Percentiles rank a stretch among this genome's conserved stretches.
phyloP scores from a whole-genome alignment of 139 green algal genomes.

The Auxenochlorella pyrenoidosa region DNA sequence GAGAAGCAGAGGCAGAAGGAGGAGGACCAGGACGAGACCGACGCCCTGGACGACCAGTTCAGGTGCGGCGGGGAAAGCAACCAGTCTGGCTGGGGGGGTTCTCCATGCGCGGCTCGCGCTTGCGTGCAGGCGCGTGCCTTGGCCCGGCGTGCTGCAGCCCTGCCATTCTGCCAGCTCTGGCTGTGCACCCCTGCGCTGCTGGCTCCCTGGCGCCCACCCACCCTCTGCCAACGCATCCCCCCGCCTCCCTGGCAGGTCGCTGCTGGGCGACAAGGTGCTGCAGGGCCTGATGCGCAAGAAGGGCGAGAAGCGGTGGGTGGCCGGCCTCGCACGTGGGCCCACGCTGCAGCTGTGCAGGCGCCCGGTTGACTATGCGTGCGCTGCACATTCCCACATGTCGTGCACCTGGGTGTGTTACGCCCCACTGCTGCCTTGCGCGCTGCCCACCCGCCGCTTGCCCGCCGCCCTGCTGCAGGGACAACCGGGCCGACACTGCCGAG shows the following conservation, averaged over 20 bases:
- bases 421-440: neutral
- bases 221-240: neutral
- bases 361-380: neutral
- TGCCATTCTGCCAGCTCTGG: neutral
- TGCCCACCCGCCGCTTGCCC: neutral
- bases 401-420: neutral
- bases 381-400: no score
- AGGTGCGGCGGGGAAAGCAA: slow-evolving; percentile 36
- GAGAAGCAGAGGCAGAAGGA: slow-evolving; percentile 85
- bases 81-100: no score
- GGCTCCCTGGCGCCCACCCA: neutral
- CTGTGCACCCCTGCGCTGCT: neutral
- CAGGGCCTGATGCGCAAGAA: slow-evolving; percentile 32
- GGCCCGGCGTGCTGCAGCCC: neutral
- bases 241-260: neutral
- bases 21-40: slow-evolving; percentile 82
- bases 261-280: slow-evolving; percentile 33
- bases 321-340: neutral
- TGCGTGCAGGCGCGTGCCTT: no score
- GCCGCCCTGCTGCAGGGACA: slow-evolving; percentile 6
- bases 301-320: slow-evolving; percentile 19
- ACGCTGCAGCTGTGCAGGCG: neutral
- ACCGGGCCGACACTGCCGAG: slow-evolving; percentile 50
- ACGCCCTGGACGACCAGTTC: slow-evolving; percentile 83
- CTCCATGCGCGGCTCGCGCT: no score